phyloP scores from a whole-genome alignment of 306 rosid genomes.

The Corylus heterophylla region DNA sequence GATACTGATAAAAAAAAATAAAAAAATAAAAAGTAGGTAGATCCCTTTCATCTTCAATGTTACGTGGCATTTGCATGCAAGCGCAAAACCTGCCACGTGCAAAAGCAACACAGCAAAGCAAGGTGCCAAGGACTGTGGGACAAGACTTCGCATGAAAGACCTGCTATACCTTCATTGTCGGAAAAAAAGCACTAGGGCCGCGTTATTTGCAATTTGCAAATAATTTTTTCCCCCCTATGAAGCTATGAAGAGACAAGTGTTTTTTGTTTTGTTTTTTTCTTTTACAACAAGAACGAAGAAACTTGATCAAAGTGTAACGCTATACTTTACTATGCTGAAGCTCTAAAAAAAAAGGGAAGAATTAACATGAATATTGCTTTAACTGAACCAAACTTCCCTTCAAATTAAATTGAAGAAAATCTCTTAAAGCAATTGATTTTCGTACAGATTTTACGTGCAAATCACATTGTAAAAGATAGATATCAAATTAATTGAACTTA shows the following conservation, averaged over 20 bases:
- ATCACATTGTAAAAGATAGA: no score
- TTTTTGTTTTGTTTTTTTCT: neutral
- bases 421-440: no score
- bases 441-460: no score
- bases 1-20: neutral
- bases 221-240: no score
- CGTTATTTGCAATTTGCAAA: neutral
- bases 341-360: no score
- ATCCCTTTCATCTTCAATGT: neutral
- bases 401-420: no score
- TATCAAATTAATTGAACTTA: no score
- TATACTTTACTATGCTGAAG: no score
- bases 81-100: neutral
- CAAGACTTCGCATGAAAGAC: neutral
- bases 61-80: slow-evolving; percentile 9
- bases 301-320: no score
- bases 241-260: neutral
- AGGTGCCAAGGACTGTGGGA: neutral
- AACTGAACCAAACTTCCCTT: no score
- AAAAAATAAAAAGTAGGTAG: neutral
- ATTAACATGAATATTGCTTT: no score
- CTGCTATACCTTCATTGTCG: neutral
- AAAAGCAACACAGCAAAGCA: neutral
- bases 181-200: neutral
- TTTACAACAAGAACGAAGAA: neutral